phyloP scores from a whole-genome alignment of 148 eudicot genomes.

The Chenopodium suecicum region DNA sequence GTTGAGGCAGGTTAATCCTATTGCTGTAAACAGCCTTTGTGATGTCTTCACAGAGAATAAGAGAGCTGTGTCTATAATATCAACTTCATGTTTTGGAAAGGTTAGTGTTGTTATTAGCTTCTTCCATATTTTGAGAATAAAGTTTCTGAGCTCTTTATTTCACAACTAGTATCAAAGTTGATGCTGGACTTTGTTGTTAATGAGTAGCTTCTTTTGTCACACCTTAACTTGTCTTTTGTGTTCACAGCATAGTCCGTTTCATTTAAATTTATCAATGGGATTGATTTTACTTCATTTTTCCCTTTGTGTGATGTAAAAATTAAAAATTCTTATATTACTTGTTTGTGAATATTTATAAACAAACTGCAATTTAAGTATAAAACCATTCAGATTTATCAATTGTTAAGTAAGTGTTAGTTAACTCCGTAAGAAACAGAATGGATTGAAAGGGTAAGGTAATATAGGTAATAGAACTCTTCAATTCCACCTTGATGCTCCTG shows the following conservation, averaged over 20 bases:
- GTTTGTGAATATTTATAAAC: too few relatives aligned
- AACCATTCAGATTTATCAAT: neutral
- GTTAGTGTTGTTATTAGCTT: conserved; percentile 36
- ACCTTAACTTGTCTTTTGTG: neutral
- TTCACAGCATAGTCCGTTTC: neutral
- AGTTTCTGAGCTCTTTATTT: neutral
- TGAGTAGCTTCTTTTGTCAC: neutral
- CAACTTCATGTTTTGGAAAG: conserved; percentile 85
- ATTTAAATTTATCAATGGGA: neutral
- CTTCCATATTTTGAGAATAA: neutral
- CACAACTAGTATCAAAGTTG: neutral
- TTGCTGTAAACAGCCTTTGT: conserved; percentile 96
- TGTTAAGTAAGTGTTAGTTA: neutral
- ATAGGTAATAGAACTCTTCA: neutral
- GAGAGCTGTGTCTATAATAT: conserved; percentile 74
- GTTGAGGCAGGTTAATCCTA: conserved; percentile 75
- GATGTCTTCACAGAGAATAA: conserved; percentile 92
- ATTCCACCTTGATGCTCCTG: neutral
- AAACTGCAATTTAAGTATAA: neutral
- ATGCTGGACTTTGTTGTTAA: neutral
- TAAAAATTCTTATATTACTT: neutral
- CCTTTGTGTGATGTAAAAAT: neutral
- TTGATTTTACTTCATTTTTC: neutral
- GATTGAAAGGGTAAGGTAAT: neutral
- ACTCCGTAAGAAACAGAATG: neutral